Conservation (phyloP, 805 yeast genomes). For the Helenozyma rhizophorensis region DNA sequence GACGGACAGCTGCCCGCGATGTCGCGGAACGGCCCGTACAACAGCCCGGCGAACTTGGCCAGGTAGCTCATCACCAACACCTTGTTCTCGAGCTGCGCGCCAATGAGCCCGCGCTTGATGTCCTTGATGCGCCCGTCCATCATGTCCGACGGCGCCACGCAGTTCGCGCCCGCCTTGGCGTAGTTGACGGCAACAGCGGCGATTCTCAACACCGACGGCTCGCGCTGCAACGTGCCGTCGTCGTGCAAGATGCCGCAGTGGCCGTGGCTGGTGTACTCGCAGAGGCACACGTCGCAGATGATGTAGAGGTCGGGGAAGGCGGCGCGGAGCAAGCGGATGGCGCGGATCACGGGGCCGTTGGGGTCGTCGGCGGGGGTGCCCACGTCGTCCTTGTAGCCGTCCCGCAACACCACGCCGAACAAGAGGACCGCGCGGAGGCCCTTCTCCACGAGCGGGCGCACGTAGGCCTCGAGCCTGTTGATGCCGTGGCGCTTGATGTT, state of each 20-base stretch:
- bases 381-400: constrained; percentile 68
- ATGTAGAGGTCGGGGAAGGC: constrained; percentile 80
- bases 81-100: constrained; percentile 78
- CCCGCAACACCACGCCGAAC: constrained; percentile 85
- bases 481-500: constrained; percentile 85
- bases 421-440: constrained; percentile 84
- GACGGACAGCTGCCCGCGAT: constrained; percentile 93
- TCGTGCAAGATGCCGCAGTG: constrained; percentile 91
- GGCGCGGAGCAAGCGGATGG: constrained; percentile 59
- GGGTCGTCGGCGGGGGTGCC: constrained; percentile 97
- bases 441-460: constrained; percentile 63
- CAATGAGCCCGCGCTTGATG: constrained; percentile 79
- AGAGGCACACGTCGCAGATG: constrained; percentile 91
- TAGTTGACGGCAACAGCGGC: constrained; percentile 95
- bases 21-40: constrained; percentile 97
- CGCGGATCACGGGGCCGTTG: constrained; percentile 86
- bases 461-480: constrained; percentile 70
- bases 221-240: constrained; percentile 81
- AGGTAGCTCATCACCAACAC: constrained; percentile 89
- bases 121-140: constrained; percentile 91
- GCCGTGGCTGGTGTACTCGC: constrained; percentile 97
- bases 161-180: constrained; percentile 92
- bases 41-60: constrained; percentile 86
- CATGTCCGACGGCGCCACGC: constrained; percentile 98
- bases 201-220: constrained; percentile 68